Base-by-base conservation (phyloP, 2,329 filamentous ascomycete genomes). In the Trichothecium sympodiale region DNA sequence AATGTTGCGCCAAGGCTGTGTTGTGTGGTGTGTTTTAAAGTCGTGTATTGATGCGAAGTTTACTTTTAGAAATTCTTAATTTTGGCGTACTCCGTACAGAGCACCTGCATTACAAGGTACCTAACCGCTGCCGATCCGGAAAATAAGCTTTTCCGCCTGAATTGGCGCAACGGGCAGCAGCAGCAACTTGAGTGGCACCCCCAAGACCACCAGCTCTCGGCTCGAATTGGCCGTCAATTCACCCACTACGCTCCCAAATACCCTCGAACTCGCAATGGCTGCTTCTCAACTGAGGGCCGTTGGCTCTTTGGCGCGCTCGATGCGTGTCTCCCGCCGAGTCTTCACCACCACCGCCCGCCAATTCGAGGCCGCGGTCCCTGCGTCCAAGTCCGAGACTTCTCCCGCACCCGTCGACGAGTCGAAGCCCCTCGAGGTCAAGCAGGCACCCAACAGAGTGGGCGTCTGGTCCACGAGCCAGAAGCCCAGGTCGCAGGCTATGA, bases 391-490 rank as follows among this genome's bases (percentile, higher is more conserved):
- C 40, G 60, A 65, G 33, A 58, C 61, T 27, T 51, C 55, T 7
- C 62, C 65, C 39, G 58, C 63, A 25, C 59, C 62, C 45, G 54
- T 62, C 45, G 63, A 66, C 42, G 61, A 57, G 35, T 43, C 48
- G 41, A 51, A 54, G 40, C 49, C 64, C 23, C 61, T 65, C 50
- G 67, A 75, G 43, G 62, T 71, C 38, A 61, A 69, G 58, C 91
- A 98, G 67, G 85, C 89, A 23, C 91, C 91, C 16, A 98, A 98
- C 68, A 77, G 87, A 43, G 63, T 69, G 40, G 74, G 63, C 5
- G 72, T 85, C 41, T 98, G 91, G 91, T 86, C 85, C 42, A 66
- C 76, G 53, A 94, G 77, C 64, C 91, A 98, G 71, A 76, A 77
- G 60, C 77, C 86, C 28, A 73, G 89, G 51, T 72, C 76, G 36